Evolutionary conservation across 177 flowering plant species (phyloP).

Genomic region (Tripterygium wilfordii): DNA sequence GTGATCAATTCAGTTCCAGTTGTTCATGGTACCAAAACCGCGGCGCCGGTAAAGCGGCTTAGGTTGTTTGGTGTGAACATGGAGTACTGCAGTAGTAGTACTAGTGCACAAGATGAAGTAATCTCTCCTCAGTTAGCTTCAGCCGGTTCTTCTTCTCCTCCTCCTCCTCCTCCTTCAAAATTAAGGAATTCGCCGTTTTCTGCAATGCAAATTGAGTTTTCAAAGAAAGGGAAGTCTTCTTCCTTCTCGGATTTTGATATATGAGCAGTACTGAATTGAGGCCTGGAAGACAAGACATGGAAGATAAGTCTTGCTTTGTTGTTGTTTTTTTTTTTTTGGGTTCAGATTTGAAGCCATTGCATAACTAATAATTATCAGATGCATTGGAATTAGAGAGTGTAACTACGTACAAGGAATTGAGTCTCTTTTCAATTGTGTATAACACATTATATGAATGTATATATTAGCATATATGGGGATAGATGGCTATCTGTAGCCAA

Average conservation of each 20-base stretch:
- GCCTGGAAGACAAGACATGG: too few relatives aligned
- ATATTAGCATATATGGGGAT: too few relatives aligned
- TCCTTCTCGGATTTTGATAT: constrained; percentile 19
- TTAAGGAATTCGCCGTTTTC: neutral
- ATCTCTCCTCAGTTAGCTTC: neutral
- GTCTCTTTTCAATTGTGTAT: too few relatives aligned
- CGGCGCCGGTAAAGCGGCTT: constrained; percentile 49
- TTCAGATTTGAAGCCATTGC: too few relatives aligned
- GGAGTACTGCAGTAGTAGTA: constrained; percentile 30
- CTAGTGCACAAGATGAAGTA: constrained; percentile 2
- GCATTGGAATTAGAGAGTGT: too few relatives aligned
- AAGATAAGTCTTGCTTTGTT: too few relatives aligned
- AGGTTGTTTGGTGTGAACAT: constrained; percentile 88
- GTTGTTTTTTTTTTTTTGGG: too few relatives aligned
- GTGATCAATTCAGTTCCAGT: constrained; percentile 70
- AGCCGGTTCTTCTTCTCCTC: constrained; percentile 1
- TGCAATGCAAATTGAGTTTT: constrained; percentile 5
- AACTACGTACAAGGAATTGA: too few relatives aligned
- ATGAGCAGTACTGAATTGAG: neutral
- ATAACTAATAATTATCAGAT: too few relatives aligned
- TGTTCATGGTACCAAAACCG: constrained; percentile 52
- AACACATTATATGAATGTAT: too few relatives aligned
- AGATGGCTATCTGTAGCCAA: too few relatives aligned
- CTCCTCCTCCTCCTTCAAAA: constrained; percentile 1
- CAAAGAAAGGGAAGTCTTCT: constrained; percentile 20